phyloP scores from a whole-genome alignment of 148 eudicot species.

The Rhododendron kiyosumense region DNA sequence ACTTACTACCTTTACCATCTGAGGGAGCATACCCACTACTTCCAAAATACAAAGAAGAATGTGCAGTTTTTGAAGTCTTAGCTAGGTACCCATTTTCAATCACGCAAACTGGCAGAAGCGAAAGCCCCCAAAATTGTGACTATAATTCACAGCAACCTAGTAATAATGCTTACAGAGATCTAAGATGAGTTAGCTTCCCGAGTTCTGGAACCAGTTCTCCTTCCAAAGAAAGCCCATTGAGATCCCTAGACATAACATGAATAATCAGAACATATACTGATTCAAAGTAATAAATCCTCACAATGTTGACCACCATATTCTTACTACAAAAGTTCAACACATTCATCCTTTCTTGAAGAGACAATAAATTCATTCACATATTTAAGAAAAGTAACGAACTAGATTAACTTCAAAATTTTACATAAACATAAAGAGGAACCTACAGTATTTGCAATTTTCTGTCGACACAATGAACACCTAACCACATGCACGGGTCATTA shows the following conservation, averaged over 20 bases:
- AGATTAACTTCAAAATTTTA: background rate
- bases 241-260: constrained; percentile 35
- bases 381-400: background rate
- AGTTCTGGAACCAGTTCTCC: constrained; percentile 64
- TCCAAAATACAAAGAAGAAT: background rate
- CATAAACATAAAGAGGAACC: constrained; percentile 32
- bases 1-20: background rate
- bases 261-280: background rate
- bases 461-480: constrained; percentile 60
- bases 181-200: constrained; percentile 56
- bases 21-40: too few species aligned
- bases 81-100: background rate
- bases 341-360: background rate
- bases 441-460: constrained; percentile 75
- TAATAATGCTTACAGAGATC: constrained; percentile 54
- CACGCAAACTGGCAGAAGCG: background rate
- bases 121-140: background rate
- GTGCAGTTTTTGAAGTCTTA: background rate
- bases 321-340: background rate
- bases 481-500: constrained; percentile 70
- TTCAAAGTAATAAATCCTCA: background rate
- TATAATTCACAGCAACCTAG: background rate
- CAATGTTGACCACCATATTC: background rate
- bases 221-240: constrained; percentile 55
- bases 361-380: constrained; percentile 9